Conservation (phyloP, 352 stramenopile species). For the Globisporangium mamillatum region DNA sequence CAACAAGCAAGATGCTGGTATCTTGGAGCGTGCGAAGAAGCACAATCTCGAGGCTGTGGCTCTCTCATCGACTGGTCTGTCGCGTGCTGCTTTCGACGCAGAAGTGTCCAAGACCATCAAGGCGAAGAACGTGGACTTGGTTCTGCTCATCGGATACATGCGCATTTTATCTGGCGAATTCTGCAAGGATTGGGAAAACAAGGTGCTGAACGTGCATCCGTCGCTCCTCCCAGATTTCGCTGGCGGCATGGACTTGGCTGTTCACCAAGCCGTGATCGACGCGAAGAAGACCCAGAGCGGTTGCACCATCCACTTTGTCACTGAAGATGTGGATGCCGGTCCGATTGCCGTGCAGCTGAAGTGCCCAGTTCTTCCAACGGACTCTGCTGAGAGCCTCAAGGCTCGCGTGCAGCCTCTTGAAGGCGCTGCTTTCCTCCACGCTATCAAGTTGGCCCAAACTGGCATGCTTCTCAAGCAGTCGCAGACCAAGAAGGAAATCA, state of each 20-base stretch:
- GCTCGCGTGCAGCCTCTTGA: conserved; percentile 96
- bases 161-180: conserved; percentile 97
- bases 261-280: conserved; percentile 98
- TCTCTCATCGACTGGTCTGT: conserved; percentile 75
- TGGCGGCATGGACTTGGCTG: conserved; percentile 99
- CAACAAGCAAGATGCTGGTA: conserved; percentile 92
- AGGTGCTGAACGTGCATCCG: conserved; percentile 99
- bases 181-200: conserved; percentile 92
- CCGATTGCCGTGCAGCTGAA: conserved; percentile 97
- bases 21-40: conserved; percentile 92
- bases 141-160: conserved; percentile 99
- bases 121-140: conserved; percentile 93
- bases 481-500: conserved; percentile 88
- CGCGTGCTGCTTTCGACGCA: conserved; percentile 92
- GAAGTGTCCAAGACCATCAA: conserved; percentile 93
- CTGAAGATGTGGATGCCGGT: conserved; percentile 95
- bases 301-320: conserved; percentile 99
- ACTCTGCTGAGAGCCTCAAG: conserved; percentile 96
- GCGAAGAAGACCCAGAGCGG: conserved; percentile 94
- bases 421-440: conserved; percentile 90
- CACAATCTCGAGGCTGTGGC: conserved; percentile 69
- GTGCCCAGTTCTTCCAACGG: conserved; percentile 85
- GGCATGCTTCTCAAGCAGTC: conserved; percentile 45
- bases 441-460: conserved; percentile 80
- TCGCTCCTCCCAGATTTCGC: conserved; percentile 98